Conservation (phyloP, 495 filamentous ascomycete genomes). For the Aspergillus bertholletiae region DNA sequence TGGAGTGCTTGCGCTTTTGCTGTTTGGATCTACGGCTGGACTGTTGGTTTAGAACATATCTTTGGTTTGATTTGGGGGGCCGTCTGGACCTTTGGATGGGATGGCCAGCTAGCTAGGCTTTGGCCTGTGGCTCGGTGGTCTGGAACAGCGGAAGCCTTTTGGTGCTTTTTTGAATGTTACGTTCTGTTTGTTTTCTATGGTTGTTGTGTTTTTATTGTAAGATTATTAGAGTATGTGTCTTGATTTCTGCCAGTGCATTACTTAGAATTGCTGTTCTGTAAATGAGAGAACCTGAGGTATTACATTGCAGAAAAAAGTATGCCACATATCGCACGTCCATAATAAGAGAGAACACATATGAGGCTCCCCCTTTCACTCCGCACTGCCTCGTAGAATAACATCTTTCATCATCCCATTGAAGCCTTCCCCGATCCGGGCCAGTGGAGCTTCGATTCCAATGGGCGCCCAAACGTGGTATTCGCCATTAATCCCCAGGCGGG, state of each 20-base stretch:
- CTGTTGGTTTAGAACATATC: neutral
- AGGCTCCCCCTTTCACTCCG: neutral
- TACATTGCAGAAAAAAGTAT: no score
- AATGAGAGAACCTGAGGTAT: neutral
- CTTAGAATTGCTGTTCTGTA: no score
- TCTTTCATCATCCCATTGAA: conserved; percentile 23
- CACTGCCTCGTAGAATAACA: conserved; percentile 11
- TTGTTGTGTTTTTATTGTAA: neutral
- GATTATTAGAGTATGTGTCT: neutral
- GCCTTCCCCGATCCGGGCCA: conserved; percentile 37
- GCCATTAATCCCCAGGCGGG: conserved; percentile 41
- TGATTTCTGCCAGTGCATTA: no score
- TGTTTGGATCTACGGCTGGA: neutral
- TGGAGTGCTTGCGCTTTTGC: neutral
- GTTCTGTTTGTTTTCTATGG: neutral
- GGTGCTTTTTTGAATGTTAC: no score
- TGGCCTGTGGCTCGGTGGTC: no score
- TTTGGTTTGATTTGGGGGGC: neutral
- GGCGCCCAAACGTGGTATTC: conserved; percentile 38
- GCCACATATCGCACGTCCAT: no score
- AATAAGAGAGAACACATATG: neutral
- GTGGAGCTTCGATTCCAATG: conserved; percentile 48
- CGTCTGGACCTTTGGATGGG: no score
- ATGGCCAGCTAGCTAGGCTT: no score
- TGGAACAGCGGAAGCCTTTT: no score